These are phyloP conservation scores for Fusarium paranaense DNA, from an alignment of 2,329 filamentous ascomycete genomes.

Conservation along the genomic window DNA sequence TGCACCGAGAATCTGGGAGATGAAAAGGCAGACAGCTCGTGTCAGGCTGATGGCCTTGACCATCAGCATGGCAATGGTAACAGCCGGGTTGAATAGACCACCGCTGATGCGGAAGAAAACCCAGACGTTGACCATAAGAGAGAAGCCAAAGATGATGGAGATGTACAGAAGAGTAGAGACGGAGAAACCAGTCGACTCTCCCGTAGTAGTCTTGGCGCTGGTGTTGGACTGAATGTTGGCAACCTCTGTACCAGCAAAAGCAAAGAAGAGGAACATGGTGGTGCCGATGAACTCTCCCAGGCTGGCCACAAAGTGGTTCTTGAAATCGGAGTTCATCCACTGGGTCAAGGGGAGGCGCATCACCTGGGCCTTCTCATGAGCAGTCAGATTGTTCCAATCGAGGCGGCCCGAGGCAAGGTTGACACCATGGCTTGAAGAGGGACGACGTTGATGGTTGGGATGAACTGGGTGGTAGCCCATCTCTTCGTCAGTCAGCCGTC, in stretches of 20 bases:
- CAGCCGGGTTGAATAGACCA: conserved; percentile 52
- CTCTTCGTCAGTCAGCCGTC: conserved; percentile 40
- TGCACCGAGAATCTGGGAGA: conserved; percentile 62
- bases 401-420: conserved; percentile 42
- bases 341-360: conserved; percentile 58
- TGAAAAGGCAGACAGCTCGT: conserved; percentile 60
- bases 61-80: conserved; percentile 64
- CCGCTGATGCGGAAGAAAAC: conserved; percentile 60
- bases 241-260: conserved; percentile 55
- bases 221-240: conserved; percentile 53
- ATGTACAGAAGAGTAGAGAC: conserved; percentile 57
- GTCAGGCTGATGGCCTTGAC: conserved; percentile 59
- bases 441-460: conserved; percentile 11
- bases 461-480: conserved; percentile 27
- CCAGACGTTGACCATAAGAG: conserved; percentile 60
- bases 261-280: conserved; percentile 58
- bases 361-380: conserved; percentile 56
- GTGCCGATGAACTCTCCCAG: conserved; percentile 56
- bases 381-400: conserved; percentile 54
- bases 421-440: conserved; percentile 25
- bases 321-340: conserved; percentile 61
- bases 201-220: conserved; percentile 53
- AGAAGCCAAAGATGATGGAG: conserved; percentile 56
- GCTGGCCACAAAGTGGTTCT: conserved; percentile 56
- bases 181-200: conserved; percentile 57